Conservation (phyloP, 768 basidiomycete genomes). For the Ephemerocybe angulata region DNA sequence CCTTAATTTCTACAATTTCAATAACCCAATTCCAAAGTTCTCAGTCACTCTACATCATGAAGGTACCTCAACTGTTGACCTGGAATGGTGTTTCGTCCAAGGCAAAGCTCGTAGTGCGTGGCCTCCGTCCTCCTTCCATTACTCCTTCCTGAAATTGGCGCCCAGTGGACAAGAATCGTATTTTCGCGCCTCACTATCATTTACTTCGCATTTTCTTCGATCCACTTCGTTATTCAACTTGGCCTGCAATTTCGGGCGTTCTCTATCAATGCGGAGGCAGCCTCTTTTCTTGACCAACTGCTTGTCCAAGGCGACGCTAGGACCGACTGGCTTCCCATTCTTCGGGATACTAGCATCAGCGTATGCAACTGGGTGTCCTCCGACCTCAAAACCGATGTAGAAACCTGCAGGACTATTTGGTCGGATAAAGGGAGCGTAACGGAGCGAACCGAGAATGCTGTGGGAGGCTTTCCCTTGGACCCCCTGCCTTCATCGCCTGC, state of each 20-base stretch:
- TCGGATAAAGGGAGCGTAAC: slow-evolving; percentile 15
- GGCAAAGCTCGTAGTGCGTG: slow-evolving; percentile 9
- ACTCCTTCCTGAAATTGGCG: not conserved
- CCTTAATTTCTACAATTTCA: slow-evolving; percentile 18
- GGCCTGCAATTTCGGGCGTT: slow-evolving; percentile 66
- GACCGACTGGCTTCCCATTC: slow-evolving; percentile 49
- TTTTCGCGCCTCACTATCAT: slow-evolving; percentile 61
- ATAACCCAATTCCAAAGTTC: not conserved
- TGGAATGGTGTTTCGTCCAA: not conserved
- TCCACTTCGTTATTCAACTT: slow-evolving; percentile 67
- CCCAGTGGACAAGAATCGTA: slow-evolving; percentile 67
- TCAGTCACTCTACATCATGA: slow-evolving; percentile 15
- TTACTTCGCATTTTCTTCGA: slow-evolving; percentile 64
- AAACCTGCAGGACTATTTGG: slow-evolving; percentile 56
- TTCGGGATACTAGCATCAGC: slow-evolving; percentile 44
- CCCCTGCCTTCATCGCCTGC: not conserved
- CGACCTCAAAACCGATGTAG: slow-evolving; percentile 33
- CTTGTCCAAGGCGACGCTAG: slow-evolving; percentile 46
- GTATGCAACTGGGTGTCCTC: slow-evolving; percentile 55
- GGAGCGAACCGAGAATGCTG: slow-evolving; percentile 9
- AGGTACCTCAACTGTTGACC: slow-evolving; percentile 12
- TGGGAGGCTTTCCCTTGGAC: not conserved
- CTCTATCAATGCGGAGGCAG: slow-evolving; percentile 58
- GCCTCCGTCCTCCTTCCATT: not conserved
- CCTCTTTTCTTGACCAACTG: slow-evolving; percentile 48